A percentile compares a stretch with the other conserved stretches of the same genome.
Evolutionary conservation across 805 yeast species (phyloP).

Genomic region (Priceomyces melissophilus): DNA sequence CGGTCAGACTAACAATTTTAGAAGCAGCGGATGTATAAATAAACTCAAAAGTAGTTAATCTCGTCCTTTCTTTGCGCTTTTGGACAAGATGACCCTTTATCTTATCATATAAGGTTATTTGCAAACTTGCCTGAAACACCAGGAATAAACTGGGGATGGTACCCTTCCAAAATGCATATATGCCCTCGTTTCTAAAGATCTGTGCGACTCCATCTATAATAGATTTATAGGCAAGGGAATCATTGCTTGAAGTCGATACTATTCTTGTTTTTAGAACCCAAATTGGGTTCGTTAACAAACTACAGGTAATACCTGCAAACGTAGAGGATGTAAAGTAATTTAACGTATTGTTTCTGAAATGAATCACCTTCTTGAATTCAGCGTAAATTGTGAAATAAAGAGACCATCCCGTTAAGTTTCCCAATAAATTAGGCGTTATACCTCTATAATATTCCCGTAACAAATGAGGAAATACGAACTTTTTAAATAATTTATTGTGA

Average conservation of each 20-base stretch:
- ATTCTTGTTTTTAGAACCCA: constrained; percentile 95
- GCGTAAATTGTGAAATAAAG: constrained; percentile 78
- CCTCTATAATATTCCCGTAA: constrained; percentile 63
- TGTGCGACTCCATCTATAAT: constrained; percentile 51
- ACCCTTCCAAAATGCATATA: constrained; percentile 67
- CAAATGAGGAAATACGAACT: constrained; percentile 3
- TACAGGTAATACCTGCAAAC: constrained; percentile 70
- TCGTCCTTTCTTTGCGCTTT: constrained; percentile 7
- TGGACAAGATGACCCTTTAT: constrained; percentile 44
- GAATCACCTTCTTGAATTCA: constrained; percentile 41
- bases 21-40: constrained; percentile 64
- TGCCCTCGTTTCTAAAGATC: constrained; percentile 55
- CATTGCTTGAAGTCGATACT: constrained; percentile 49
- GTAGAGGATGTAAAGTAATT: constrained; percentile 35
- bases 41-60: constrained; percentile 52
- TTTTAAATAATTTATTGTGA: background rate
- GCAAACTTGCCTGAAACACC: constrained; percentile 86
- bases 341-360: constrained; percentile 14
- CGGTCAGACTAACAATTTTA: constrained; percentile 62
- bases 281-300: constrained; percentile 81
- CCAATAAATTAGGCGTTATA: constrained; percentile 71
- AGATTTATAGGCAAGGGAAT: constrained; percentile 55
- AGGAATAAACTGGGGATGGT: constrained; percentile 71
- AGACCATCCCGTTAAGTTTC: constrained; percentile 88
- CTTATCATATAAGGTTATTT: constrained; percentile 81